These are phyloP conservation scores for Onygenales sp. DNA, from an alignment of 2,329 filamentous ascomycete genomes.

Conservation along the genomic window DNA sequence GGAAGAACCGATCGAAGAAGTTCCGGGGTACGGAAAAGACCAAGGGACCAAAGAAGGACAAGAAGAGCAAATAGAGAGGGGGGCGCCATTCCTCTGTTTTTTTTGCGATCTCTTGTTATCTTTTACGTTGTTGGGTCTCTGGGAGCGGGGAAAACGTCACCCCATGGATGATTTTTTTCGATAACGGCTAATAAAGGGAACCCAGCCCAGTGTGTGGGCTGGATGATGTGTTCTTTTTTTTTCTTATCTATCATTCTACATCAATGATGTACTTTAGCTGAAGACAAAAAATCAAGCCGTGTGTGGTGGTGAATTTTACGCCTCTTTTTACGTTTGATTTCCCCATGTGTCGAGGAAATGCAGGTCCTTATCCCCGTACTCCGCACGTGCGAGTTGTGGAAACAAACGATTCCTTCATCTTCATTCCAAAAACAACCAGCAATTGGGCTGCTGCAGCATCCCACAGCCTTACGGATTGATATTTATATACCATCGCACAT, in stretches of 20 bases:
- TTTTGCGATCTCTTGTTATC: not conserved
- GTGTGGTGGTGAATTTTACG: slow-evolving; percentile 12
- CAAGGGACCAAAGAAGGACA: slow-evolving; percentile 94
- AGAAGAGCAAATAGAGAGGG: slow-evolving; percentile 54
- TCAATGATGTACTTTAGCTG: slow-evolving; percentile 14
- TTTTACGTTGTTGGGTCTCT: slow-evolving; percentile 2
- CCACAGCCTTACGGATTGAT: too few species aligned
- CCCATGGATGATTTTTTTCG: slow-evolving; percentile 6
- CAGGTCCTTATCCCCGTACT: too few species aligned
- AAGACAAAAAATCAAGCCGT: slow-evolving; percentile 8
- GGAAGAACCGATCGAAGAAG: slow-evolving; percentile 99
- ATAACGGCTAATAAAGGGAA: slow-evolving; percentile 8
- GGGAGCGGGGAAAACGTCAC: slow-evolving; percentile 1
- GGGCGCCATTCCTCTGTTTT: not conserved
- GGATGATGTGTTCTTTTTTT: slow-evolving; percentile 5
- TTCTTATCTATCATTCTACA: slow-evolving; percentile 5
- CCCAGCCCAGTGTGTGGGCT: slow-evolving; percentile 6
- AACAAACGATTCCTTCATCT: too few species aligned
- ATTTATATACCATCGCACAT: too few species aligned
- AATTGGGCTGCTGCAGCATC: too few species aligned
- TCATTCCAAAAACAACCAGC: too few species aligned
- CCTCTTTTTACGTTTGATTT: not conserved
- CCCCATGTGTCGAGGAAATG: not conserved
- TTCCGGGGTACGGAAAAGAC: slow-evolving; percentile 95
- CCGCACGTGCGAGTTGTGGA: too few species aligned